These are phyloP conservation scores for Fraxinus angustifolia DNA, from an alignment of 305 asterid species.

Conservation along the genomic window DNA sequence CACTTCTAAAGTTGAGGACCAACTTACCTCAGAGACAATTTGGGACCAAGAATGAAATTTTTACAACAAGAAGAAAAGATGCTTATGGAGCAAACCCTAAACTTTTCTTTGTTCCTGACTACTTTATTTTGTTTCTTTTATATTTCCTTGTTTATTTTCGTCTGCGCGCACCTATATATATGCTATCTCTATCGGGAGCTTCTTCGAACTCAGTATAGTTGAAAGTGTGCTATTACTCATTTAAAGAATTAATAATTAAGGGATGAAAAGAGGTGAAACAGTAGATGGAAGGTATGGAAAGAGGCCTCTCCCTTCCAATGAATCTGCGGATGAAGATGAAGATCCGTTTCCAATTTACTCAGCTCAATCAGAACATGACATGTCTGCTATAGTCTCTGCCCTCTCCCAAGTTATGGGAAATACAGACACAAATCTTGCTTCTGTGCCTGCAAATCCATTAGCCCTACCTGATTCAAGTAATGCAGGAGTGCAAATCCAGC, in stretches of 20 bases:
- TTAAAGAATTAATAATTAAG: background rate
- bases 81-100: background rate
- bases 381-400: slow-evolving; percentile 73
- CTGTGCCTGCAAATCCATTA: slow-evolving; percentile 11
- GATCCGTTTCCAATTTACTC: slow-evolving; percentile 40
- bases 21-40: background rate
- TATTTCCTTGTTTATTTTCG: background rate
- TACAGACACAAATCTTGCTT: slow-evolving; percentile 22
- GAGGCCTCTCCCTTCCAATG: slow-evolving; percentile 50
- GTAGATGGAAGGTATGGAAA: slow-evolving; percentile 59
- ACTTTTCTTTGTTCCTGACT: background rate
- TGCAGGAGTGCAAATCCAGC: slow-evolving; percentile 21
- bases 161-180: background rate
- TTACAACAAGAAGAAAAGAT: background rate
- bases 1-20: background rate
- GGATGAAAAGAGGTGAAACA: background rate
- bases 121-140: background rate
- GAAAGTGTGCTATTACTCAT: background rate
- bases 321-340: slow-evolving; percentile 42
- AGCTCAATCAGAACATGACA: slow-evolving; percentile 63
- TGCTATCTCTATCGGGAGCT: background rate
- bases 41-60: background rate
- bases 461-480: background rate
- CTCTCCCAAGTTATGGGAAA: slow-evolving; percentile 81
- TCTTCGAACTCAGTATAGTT: background rate